These are phyloP conservation scores for Cyclotella sp. DNA, from an alignment of 108 stramenopile genomes.

Conservation along the genomic window DNA sequence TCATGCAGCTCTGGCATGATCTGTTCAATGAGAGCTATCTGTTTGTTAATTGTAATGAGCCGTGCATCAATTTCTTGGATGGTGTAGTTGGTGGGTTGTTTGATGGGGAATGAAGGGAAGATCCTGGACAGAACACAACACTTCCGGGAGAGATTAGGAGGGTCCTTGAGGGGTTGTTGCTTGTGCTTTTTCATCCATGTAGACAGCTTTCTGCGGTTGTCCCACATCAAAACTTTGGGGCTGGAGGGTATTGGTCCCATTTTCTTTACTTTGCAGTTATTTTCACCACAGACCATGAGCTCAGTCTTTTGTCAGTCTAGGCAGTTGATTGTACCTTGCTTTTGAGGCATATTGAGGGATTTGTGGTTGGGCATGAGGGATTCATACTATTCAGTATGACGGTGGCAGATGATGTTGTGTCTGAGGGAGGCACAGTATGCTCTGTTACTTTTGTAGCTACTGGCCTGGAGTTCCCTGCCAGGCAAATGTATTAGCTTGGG, in stretches of 20 bases:
- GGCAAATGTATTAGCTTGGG: neutral
- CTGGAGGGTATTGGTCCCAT: neutral
- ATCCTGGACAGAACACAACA: neutral
- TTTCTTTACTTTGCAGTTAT: neutral
- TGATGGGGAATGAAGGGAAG: neutral
- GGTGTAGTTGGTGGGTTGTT: neutral
- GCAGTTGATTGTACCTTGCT: neutral
- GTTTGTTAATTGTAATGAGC: no score
- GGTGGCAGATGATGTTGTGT: neutral
- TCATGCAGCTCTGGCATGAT: no score
- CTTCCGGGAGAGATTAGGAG: neutral
- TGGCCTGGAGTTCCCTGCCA: no score
- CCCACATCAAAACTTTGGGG: neutral
- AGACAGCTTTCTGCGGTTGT: neutral
- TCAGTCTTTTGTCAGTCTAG: neutral
- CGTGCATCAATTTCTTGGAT: no score
- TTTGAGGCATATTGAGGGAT: neutral
- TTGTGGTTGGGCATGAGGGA: neutral
- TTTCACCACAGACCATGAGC: conserved; percentile 1
- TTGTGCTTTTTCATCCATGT: neutral
- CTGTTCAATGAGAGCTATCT: no score
- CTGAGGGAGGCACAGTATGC: neutral
- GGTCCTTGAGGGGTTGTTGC: neutral
- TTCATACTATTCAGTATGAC: neutral
- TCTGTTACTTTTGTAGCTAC: no score